Conservation (phyloP, 1,284 basidiomycete species). For the Porphyrellus sp. region DNA sequence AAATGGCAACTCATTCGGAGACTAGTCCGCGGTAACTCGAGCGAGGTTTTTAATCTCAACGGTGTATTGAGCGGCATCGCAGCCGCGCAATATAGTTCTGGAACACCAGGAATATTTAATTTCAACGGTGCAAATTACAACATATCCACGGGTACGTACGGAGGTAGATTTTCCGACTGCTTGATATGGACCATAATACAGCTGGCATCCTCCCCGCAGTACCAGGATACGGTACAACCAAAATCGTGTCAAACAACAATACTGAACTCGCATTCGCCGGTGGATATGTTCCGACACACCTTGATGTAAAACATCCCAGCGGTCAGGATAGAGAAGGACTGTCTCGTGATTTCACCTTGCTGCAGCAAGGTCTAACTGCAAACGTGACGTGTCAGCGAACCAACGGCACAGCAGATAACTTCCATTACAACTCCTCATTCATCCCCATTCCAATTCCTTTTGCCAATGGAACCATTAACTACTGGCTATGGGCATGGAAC, state of each 20-base stretch:
- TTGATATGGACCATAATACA: background rate
- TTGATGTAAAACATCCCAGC: background rate
- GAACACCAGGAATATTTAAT: constrained; percentile 14
- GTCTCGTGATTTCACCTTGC: background rate
- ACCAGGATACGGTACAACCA: background rate
- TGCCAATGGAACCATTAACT: constrained; percentile 4
- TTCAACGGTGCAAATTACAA: constrained; percentile 22
- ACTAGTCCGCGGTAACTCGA: constrained; percentile 16
- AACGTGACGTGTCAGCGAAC: constrained; percentile 6
- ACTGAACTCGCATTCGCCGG: constrained; percentile 12
- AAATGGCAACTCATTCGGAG: background rate
- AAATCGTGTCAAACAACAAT: background rate
- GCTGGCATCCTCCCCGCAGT: constrained; percentile 17
- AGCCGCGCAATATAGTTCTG: constrained; percentile 11
- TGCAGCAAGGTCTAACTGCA: constrained; percentile 19
- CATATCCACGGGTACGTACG: constrained; percentile 14
- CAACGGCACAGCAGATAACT: background rate
- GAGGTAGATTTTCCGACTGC: background rate
- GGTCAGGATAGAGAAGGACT: background rate
- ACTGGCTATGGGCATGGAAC: constrained; percentile 14
- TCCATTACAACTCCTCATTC: background rate
- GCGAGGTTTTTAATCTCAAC: constrained; percentile 10
- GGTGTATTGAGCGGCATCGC: constrained; percentile 17
- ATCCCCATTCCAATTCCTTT: constrained; percentile 3
- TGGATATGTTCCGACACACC: constrained; percentile 6